Evolutionary conservation across 2,329 filamentous ascomycete species (phyloP), one percentile per base, ranked within the genome.

Genomic region (Monosporascus sp.): DNA sequence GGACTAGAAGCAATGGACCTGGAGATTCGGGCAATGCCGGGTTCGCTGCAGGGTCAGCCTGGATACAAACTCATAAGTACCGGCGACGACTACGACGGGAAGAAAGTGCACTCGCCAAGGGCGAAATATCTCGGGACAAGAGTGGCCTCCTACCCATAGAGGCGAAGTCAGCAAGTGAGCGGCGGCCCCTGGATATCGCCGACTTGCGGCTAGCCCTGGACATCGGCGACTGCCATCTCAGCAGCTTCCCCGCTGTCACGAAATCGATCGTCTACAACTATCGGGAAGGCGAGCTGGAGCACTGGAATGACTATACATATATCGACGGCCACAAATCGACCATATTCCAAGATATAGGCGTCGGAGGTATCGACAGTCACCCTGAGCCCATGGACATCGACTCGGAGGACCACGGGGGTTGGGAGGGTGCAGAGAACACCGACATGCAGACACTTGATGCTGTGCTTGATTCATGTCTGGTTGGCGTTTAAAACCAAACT

Each of bases 21-120:
- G 83, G 83, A 31, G 80, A 84, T 55, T 80, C 78, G 18, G 82
- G 79, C 8, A 82, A 74, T 54, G 80, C 82, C 49, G 82, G 82
- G 3, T 84, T 84, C 52, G 86, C 86, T 3, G 77, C 83, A 37
- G 85, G 84, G 43, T 82, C 82, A 43, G 79, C 78, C 37, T 89
- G 87, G 76, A 82, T 97, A 54, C 87, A 91, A 67, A 96, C 90
- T 2, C 81, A 86, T 60, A 85, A 83, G 54, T 97, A 93, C 70
- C 84, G 83, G 58, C 79, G 81, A 54, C 88, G 90, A 66, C 77
- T 96, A 11, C 82, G 84, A 51, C 76, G 78, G 47, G 92, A 97
- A 68, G 91, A 96, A 66, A 80, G 87, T 44, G 81, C 83, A 0
- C 84, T 82, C 25, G 79, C 84, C 41, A 78, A 83, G n/a, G 90